phyloP scores from a whole-genome alignment of 1,284 basidiomycete genomes.

The Cutaneotrichosporon curvatum region DNA sequence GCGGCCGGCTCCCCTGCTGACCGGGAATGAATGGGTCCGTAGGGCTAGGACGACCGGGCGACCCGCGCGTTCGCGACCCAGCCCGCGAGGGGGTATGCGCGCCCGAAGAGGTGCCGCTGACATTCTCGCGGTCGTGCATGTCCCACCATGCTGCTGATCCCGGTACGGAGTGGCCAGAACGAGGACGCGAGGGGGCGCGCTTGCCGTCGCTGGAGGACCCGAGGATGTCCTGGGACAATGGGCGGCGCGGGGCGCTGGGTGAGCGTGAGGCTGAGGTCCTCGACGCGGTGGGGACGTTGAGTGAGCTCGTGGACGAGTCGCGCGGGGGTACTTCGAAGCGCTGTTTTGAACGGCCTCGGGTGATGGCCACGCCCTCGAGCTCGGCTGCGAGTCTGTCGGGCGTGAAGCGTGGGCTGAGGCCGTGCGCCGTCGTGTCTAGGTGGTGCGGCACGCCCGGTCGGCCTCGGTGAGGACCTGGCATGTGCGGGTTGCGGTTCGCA shows the following conservation, averaged over 20 bases:
- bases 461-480: background rate
- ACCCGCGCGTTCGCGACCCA: background rate
- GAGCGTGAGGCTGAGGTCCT: background rate
- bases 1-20: slow-evolving; percentile 1
- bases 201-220: background rate
- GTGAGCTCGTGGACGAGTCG: background rate
- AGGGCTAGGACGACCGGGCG: background rate
- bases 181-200: slow-evolving; percentile 1
- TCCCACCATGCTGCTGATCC: slow-evolving; percentile 2
- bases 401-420: background rate
- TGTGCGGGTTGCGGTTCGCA: background rate
- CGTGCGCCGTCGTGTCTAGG: background rate
- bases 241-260: slow-evolving; percentile 1
- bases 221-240: background rate
- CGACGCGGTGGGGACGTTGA: background rate
- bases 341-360: slow-evolving; percentile 6
- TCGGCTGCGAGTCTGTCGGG: slow-evolving; percentile 5
- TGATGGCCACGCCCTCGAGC: slow-evolving; percentile 8
- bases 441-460: background rate
- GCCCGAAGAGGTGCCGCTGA: background rate
- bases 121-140: background rate
- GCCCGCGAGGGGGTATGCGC: background rate
- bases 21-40: background rate
- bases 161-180: background rate
- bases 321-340: background rate